Base-by-base conservation (phyloP, 768 basidiomycete species). In the Boletus barrowsii region DNA sequence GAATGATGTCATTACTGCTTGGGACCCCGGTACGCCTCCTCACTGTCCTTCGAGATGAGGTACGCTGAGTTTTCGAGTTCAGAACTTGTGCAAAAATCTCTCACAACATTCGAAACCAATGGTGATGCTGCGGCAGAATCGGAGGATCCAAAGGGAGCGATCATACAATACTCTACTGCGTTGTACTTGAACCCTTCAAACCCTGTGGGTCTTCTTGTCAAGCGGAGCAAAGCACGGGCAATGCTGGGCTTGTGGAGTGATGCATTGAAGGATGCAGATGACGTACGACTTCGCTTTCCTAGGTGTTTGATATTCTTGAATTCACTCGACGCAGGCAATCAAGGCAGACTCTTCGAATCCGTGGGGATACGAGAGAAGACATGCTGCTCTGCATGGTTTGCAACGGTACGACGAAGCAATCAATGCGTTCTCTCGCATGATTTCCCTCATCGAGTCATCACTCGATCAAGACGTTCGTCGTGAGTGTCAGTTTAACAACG, bases 241-340 rank as follows among this genome's bases (percentile, higher is more conserved):
- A 33, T 13, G 10, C 10, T 33, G 11, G 33, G 22, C 7, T 22
- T 15, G 7, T 60, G 62, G 53, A 53, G 51, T 2, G 59, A 54
- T 17, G 53, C 59, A 2, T n/a, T 64, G 43, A 36, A 43, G 3
- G 62, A 63, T 15, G 59, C 62, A 17, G 44, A 63, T 18, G 17
- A 53, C 20, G 62, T 56, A 49, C 17, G 14, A 1, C 1, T n/a
- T 41, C 10, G n/a, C 11, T 3, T 2, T 17, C 7, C 15, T 1
- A 3, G 3, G 0, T 35, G 1, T 18, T 18, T 24, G 17, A n/a
- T 3, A 1, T 2, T 13, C 4, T 18, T 41, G 7, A 36, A 22
- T 3, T 7, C 3, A 0, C 3, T 1, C 11, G 7, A 26, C 0
- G 0, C 13, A 59, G 57, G 57, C 47, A 20, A 42, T 59, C 14